Evolutionary conservation across 441 rosid species (phyloP), one percentile per base, ranked within the genome.

Genomic region (Mallotus repandus): DNA sequence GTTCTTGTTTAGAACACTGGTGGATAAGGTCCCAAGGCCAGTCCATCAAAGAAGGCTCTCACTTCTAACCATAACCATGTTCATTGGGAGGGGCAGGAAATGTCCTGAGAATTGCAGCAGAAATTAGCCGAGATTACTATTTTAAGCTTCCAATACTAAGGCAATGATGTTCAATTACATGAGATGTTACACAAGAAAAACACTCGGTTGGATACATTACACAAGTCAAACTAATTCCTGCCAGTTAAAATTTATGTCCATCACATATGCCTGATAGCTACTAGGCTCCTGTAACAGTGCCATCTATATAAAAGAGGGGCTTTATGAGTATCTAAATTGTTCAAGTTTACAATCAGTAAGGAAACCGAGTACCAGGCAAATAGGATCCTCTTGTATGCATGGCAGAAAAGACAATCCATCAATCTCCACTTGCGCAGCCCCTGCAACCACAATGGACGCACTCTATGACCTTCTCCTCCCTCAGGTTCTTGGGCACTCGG

Each of bases 381-480:
- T 3, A 21, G 25, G 38, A 13, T 56, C 11, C 11, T 41, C 53
- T 14, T 21, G 72, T 32, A 9, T 11, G 49, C 25, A 50, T 1
- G 25, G 7, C 43, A 56, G n/a, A 18, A 16, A 71, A 25, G 45
- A 66, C 3, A 19, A 49, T 13, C 45, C 22, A 56, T 76, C 71
- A 84, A 79, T 86, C 92, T 55, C 89, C 89, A 54, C 92, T 86
- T 0, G 89, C 90, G 74, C 92, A 85, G 25, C 90, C 92, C 63
- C 68, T 29, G 46, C 92, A 88, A 55, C 90, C 89, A 16, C 92
- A 85, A 76, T 86, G 89, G 46, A 85, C 90, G 25, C 89, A 86
- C 80, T 88, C 90, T 52, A 86, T 85, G 22, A 85, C 88, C 78
- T 88, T 80, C 83, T 88, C 90, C 76, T 88, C 90, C 80, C 89